Evolutionary conservation across 495 filamentous ascomycete genomes (phyloP).

Genomic region (Copromyces sp.): DNA sequence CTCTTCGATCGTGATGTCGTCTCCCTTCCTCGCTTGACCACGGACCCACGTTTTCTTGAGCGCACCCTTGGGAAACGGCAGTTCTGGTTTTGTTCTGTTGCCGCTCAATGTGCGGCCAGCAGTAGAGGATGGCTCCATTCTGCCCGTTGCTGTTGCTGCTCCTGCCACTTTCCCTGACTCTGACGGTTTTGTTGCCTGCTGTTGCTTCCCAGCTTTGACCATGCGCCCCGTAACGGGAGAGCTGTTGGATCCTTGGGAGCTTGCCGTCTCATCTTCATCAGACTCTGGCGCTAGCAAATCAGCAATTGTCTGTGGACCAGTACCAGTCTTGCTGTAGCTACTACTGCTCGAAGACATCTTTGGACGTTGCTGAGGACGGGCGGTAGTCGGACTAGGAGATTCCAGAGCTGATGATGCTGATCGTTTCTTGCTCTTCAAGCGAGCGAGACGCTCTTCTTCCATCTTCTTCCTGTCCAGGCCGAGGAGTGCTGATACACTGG

Average conservation of each 20-base stretch:
- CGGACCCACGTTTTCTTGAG: slow-evolving; percentile 76
- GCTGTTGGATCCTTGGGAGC: neutral
- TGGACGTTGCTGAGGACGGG: slow-evolving; percentile 16
- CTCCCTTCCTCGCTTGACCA: slow-evolving; percentile 40
- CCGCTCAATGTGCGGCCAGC: neutral
- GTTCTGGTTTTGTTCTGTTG: neutral
- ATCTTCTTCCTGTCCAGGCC: slow-evolving; percentile 69
- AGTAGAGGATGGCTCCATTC: neutral
- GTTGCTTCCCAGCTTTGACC: neutral
- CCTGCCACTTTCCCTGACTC: neutral
- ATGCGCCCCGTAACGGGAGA: neutral
- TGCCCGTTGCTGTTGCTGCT: neutral
- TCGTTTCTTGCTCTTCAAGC: slow-evolving; percentile 43
- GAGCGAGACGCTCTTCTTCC: slow-evolving; percentile 74
- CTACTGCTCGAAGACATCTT: slow-evolving; percentile 7
- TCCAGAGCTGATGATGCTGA: slow-evolving; percentile 30
- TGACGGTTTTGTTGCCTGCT: neutral
- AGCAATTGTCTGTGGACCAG: neutral
- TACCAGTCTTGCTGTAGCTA: neutral
- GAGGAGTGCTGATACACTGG: slow-evolving; percentile 10
- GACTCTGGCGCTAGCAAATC: neutral
- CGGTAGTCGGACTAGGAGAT: neutral
- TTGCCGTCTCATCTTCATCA: neutral
- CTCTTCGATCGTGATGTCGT: slow-evolving; percentile 88
- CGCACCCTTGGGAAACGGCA: slow-evolving; percentile 58